Evolutionary conservation across 2,329 filamentous ascomycete genomes (phyloP).

Genomic region (Fusarium decemcellulare): DNA sequence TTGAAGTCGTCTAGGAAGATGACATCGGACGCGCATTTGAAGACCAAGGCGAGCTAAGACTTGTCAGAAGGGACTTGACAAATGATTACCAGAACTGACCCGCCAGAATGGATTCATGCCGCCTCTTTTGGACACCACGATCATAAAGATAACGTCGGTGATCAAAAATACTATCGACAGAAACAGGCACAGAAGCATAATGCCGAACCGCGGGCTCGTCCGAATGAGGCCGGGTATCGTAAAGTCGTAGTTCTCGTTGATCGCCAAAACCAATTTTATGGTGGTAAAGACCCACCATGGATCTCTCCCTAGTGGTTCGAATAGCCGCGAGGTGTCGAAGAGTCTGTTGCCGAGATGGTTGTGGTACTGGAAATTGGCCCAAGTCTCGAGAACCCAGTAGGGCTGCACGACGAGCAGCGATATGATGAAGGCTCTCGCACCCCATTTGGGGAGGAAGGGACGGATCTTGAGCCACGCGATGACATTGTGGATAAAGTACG

Average conservation of each 20-base stretch:
- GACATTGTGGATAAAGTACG: constrained; percentile 30
- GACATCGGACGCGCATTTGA: constrained; percentile 35
- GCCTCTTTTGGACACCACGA: constrained; percentile 26
- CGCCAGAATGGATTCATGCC: constrained; percentile 35
- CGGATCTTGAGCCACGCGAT: constrained; percentile 34
- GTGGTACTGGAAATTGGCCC: constrained; percentile 35
- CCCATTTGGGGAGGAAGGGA: constrained; percentile 28
- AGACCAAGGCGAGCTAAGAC: constrained; percentile 22
- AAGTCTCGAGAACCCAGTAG: constrained; percentile 32
- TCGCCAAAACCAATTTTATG: constrained; percentile 21
- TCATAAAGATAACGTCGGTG: constrained; percentile 32
- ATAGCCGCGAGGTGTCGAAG: constrained; percentile 18
- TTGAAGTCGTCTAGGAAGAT: constrained; percentile 34
- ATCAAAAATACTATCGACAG: constrained; percentile 22
- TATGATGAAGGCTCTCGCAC: constrained; percentile 22
- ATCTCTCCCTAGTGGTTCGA: constrained; percentile 25
- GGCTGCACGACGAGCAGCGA: constrained; percentile 22
- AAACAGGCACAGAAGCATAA: constrained; percentile 30
- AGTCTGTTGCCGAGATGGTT: constrained; percentile 22
- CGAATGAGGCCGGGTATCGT: constrained; percentile 22
- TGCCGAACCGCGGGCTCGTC: constrained; percentile 26
- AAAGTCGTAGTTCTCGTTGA: constrained; percentile 35
- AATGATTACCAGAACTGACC: background rate
- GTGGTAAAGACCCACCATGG: constrained; percentile 36
- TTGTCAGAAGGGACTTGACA: background rate